These are phyloP conservation scores for Colletotrichum aenigma DNA, from an alignment of 2,329 filamentous ascomycete genomes.

Conservation along the genomic window DNA sequence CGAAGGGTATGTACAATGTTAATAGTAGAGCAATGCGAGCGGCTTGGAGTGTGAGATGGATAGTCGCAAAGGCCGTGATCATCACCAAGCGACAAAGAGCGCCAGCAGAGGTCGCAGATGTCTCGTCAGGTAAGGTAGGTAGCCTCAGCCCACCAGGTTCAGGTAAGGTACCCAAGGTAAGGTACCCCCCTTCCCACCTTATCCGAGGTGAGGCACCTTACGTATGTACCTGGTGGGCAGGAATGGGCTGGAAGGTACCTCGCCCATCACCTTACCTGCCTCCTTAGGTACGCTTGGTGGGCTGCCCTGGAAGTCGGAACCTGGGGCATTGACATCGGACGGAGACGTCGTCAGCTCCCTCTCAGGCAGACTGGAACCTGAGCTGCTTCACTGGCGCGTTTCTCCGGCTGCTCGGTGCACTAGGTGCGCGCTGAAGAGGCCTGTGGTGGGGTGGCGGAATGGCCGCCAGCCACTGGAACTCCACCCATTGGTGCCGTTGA, in stretches of 20 bases:
- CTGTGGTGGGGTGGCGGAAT: slow-evolving; percentile 10
- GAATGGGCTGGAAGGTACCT: not conserved
- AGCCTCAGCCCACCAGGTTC: not conserved
- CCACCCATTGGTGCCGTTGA: slow-evolving; percentile 13
- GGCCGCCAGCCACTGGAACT: not conserved
- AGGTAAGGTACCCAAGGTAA: not conserved
- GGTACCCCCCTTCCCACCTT: not conserved
- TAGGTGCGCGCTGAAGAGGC: slow-evolving; percentile 15
- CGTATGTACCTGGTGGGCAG: not conserved
- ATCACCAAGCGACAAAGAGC: not conserved
- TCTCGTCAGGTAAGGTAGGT: not conserved
- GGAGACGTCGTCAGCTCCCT: slow-evolving; percentile 22
- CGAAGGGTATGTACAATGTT: slow-evolving; percentile 7
- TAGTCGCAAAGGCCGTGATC: not conserved
- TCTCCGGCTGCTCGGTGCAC: slow-evolving; percentile 20
- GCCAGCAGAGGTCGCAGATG: not conserved
- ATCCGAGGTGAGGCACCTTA: not conserved
- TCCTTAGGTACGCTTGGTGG: not conserved
- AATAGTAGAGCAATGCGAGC: not conserved
- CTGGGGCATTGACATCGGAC: slow-evolving; percentile 15
- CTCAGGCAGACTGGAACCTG: slow-evolving; percentile 17
- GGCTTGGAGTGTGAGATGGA: not conserved
- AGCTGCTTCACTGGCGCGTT: slow-evolving; percentile 11
- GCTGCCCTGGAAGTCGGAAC: not conserved
- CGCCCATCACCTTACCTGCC: not conserved